Evolutionary conservation across 495 filamentous ascomycete genomes (phyloP).

Genomic region (Lasiosphaeriaceae sp.): DNA sequence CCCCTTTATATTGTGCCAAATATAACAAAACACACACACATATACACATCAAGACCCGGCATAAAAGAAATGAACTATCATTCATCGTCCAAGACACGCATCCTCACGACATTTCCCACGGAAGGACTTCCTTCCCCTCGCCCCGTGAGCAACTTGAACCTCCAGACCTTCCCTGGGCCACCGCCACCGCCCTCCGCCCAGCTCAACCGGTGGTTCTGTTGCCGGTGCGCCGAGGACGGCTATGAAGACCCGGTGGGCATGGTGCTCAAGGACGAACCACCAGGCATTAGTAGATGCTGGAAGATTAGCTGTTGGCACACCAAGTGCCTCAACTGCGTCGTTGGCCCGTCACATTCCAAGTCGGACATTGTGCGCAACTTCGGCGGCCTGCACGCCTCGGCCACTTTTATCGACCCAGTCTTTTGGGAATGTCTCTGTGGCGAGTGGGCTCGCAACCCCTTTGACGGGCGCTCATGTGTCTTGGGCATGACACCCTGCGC

Average conservation of each 20-base stretch:
- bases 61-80: constrained; percentile 2
- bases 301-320: constrained; percentile 10
- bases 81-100: constrained; percentile 10
- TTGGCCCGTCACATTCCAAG: constrained; percentile 3
- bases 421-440: constrained; percentile 28
- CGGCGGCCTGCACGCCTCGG: constrained; percentile 18
- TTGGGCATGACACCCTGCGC: constrained; percentile 14
- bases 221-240: constrained; percentile 17
- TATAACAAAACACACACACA: too few species aligned
- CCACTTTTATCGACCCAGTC: constrained; percentile 22
- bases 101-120: constrained; percentile 24
- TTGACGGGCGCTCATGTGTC: constrained; percentile 9
- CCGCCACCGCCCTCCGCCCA: constrained; percentile 6
- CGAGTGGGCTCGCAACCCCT: constrained; percentile 24
- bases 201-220: constrained; percentile 28
- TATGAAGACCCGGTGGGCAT: constrained; percentile 23
- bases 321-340: constrained; percentile 21
- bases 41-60: not conserved
- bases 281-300: not conserved
- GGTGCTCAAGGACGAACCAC: constrained; percentile 5
- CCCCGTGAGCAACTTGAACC: constrained; percentile 6
- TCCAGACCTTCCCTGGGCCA: constrained; percentile 1
- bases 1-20: too few species aligned
- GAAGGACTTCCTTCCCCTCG: constrained; percentile 18
- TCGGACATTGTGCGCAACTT: constrained; percentile 15